Percentiles rank a stretch among this genome's conserved stretches.
phyloP scores from a whole-genome alignment of 371 early-diverging fungal species.

The Rozella allomycis region DNA sequence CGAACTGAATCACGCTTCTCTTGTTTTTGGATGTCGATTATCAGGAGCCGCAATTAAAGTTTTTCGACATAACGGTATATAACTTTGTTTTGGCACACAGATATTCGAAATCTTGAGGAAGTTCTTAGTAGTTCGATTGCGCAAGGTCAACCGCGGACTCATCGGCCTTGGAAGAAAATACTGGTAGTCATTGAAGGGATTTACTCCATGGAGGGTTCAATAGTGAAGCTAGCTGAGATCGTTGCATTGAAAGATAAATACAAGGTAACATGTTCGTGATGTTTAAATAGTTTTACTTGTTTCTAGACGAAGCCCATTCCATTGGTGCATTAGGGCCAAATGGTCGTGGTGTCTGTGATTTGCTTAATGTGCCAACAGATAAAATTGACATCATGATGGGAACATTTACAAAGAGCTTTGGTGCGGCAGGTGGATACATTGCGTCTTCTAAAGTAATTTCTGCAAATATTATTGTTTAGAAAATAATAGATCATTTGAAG shows the following conservation, averaged over 20 bases:
- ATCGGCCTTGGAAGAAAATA: slow-evolving; percentile 97
- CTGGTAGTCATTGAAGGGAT: slow-evolving; percentile 94
- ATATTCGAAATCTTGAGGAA: slow-evolving; percentile 42
- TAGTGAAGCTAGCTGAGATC: slow-evolving; percentile 71
- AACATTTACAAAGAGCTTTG: slow-evolving; percentile 98
- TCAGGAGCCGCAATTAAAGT: slow-evolving; percentile 86
- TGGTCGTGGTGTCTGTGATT: slow-evolving; percentile 95
- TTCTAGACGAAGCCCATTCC: slow-evolving; percentile 99
- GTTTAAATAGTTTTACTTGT: slow-evolving; percentile 71
- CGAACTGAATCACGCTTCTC: slow-evolving; percentile 91
- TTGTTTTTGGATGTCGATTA: slow-evolving; percentile 86
- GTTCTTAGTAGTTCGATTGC: slow-evolving; percentile 77
- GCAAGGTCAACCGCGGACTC: slow-evolving; percentile 96
- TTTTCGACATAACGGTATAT: slow-evolving; percentile 92
- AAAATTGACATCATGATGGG: slow-evolving; percentile 97
- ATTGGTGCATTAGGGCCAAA: slow-evolving; percentile 82
- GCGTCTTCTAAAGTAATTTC: slow-evolving; percentile 27
- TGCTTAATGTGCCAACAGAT: slow-evolving; percentile 55
- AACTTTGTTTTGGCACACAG: slow-evolving; percentile 3
- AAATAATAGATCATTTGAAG: slow-evolving; percentile 68
- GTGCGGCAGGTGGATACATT: slow-evolving; percentile 95
- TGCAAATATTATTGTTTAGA: slow-evolving; percentile 6
- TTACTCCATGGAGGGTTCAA: slow-evolving; percentile 97
- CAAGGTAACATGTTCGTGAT: slow-evolving; percentile 42
- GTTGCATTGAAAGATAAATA: slow-evolving; percentile 82